Percentiles rank a stretch among this genome's conserved stretches.
phyloP scores from a whole-genome alignment of 164 flowering plant genomes.

The Amborella trichopoda region DNA sequence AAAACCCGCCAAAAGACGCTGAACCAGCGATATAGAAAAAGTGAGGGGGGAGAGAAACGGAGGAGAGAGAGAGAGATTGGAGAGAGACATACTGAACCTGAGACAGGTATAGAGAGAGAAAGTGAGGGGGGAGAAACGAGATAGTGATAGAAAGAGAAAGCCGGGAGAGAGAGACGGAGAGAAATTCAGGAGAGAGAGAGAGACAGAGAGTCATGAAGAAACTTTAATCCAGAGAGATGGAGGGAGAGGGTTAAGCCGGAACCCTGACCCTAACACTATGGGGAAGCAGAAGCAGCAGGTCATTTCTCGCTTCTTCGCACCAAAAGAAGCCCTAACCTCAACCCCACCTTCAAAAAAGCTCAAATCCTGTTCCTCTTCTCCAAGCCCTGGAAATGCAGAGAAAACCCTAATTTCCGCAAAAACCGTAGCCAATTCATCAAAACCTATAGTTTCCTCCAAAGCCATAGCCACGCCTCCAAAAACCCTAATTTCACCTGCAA shows the following conservation, averaged over 20 bases:
- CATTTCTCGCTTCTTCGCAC: constrained; percentile 89
- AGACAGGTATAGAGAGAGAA: too few relatives aligned
- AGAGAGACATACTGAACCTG: too few relatives aligned
- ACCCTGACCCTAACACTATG: constrained; percentile 32
- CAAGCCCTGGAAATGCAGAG: constrained; percentile 25
- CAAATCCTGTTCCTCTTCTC: constrained; percentile 8
- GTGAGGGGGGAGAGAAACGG: too few relatives aligned
- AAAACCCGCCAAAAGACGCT: neutral
- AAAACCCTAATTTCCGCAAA: constrained; percentile 72
- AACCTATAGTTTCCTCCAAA: constrained; percentile 35
- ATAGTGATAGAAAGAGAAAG: too few relatives aligned
- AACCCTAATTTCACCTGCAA: constrained; percentile 3
- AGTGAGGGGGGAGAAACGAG: too few relatives aligned
- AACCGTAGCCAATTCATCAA: constrained; percentile 65
- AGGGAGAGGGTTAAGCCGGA: neutral
- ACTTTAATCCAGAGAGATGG: neutral
- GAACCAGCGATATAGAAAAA: neutral
- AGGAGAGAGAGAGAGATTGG: too few relatives aligned
- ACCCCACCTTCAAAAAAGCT: neutral
- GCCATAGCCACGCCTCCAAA: constrained; percentile 15
- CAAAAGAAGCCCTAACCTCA: constrained; percentile 31
- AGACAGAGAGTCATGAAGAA: too few relatives aligned
- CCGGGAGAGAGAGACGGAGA: too few relatives aligned
- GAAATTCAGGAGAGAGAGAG: too few relatives aligned
- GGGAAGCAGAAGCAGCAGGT: constrained; percentile 86